Percentiles rank a stretch among this genome's conserved stretches.
These are phyloP conservation scores for Starmerella apis DNA, from an alignment of 805 yeast genomes.

Conservation along the genomic window DNA sequence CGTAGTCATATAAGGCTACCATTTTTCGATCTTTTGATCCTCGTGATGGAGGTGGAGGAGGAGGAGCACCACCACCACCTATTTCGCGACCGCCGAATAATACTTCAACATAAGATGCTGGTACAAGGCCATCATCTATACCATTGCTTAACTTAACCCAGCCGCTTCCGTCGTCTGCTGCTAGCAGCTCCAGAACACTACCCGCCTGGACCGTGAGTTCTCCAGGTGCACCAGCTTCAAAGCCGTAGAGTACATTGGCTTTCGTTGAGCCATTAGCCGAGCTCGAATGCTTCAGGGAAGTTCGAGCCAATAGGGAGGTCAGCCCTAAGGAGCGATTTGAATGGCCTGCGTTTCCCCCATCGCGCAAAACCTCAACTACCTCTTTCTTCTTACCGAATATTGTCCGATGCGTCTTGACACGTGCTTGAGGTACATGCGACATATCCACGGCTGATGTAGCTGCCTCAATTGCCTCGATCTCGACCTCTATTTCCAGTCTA, in stretches of 20 bases:
- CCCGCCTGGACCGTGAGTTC: constrained; percentile 57
- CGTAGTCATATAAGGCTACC: constrained; percentile 64
- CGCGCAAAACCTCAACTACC: constrained; percentile 25
- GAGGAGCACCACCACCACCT: constrained; percentile 37
- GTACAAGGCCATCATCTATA: constrained; percentile 73
- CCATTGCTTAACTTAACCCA: constrained; percentile 56
- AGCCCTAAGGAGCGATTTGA: constrained; percentile 22
- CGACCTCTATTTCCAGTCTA: constrained; percentile 71
- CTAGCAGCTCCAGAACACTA: constrained; percentile 48
- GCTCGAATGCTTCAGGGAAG: constrained; percentile 8
- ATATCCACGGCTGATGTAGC: constrained; percentile 58
- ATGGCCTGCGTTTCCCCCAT: constrained; percentile 7
- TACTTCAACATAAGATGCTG: constrained; percentile 63
- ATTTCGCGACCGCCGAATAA: constrained; percentile 21
- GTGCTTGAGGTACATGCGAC: constrained; percentile 29
- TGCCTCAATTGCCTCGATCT: constrained; percentile 77
- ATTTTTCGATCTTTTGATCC: constrained; percentile 28
- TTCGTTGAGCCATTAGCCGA: constrained; percentile 22
- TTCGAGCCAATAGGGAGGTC: constrained; percentile 25
- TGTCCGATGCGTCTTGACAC: constrained; percentile 47
- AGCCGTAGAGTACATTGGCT: constrained; percentile 41
- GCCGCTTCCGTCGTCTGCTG: constrained; percentile 79
- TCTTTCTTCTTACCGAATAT: constrained; percentile 38
- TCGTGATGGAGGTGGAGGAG: constrained; percentile 59
- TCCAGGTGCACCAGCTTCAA: constrained; percentile 60